Evolutionary conservation across 192 early-diverging fungal species (phyloP), one percentile per base, ranked within the genome.

Genomic region (Coemansia guatemalensis): DNA sequence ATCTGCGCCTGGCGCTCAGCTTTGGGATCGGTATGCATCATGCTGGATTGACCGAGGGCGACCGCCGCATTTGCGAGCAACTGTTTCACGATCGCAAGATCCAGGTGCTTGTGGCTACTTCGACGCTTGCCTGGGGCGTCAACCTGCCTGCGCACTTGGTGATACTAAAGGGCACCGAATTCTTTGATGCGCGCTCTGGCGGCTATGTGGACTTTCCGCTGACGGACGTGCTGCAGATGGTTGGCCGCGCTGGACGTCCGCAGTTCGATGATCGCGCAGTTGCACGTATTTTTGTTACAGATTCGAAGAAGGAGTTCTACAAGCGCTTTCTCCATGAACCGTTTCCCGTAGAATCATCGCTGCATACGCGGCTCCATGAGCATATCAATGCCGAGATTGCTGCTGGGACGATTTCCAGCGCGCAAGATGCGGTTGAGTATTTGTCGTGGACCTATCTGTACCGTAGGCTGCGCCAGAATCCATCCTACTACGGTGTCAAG

Each of bases 1-100:
- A 87, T 32, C 77, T 98, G 59, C 87, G 87, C 9, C 73, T 89
- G 55, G 74, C 93, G 5, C 88, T 99, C 14, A 87, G 87, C 57
- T 98, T 96, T 83, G 98, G 98, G 49, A 96, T 99, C 53, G 98
- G 96, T 14, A 83, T 98, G 48, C 95, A 99, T 75, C 98, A 99
- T 70, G 96, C 95, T 24, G 96, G 96, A 17, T 75, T 99, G 44
- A 87, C 92, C 8, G 94, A 97, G 44, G 65, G 71, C 20, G 98
- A 99, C 65, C 81, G 96, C 32, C 86, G 83, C 59, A 71, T 96
- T 9, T 92, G 93, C 21, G 96, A 98, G 77, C 92, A 95, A 64
- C 87, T 99, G 39, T 99, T 96, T 81, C 83, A 92, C 21, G 89
- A 91, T 73, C 87, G 89, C 71, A 96, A 96, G 81, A 98, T 99